A percentile compares a stretch with the other conserved stretches of the same genome.
These are phyloP conservation scores for Aciculosporium take DNA, from an alignment of 2,329 filamentous ascomycete genomes.

Conservation along the genomic window DNA sequence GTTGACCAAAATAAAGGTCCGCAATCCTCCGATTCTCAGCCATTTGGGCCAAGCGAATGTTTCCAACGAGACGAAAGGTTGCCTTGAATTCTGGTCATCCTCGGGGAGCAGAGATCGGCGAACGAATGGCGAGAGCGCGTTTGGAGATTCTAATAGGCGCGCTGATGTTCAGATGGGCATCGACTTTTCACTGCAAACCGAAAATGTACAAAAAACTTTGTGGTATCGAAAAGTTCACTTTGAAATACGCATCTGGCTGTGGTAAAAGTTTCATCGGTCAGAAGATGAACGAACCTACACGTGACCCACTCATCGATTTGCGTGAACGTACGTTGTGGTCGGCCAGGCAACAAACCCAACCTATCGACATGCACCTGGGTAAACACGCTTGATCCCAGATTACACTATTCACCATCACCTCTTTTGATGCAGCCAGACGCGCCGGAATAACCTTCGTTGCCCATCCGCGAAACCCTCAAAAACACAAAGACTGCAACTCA, in stretches of 20 bases:
- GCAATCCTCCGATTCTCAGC: constrained; percentile 20
- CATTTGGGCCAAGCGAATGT: constrained; percentile 21
- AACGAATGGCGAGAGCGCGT: neutral
- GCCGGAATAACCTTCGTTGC: neutral
- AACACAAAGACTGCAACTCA: neutral
- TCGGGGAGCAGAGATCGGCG: neutral
- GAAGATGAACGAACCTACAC: constrained; percentile 6
- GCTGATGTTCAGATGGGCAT: neutral
- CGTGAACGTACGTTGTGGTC: neutral
- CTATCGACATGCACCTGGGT: neutral
- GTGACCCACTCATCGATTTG: constrained; percentile 7
- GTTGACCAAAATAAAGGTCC: constrained; percentile 20
- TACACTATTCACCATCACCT: neutral
- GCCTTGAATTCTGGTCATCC: constrained; percentile 11
- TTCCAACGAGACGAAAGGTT: constrained; percentile 15
- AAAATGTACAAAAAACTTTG: neutral
- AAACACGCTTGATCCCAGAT: constrained; percentile 5
- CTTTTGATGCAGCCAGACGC: neutral
- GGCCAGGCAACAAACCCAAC: constrained; percentile 3
- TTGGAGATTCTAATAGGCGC: neutral
- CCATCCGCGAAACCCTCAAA: neutral
- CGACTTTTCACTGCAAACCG: neutral
- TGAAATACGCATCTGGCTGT: neutral
- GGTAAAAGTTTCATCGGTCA: neutral
- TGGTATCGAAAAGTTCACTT: neutral